phyloP scores from a whole-genome alignment of 1,139 yeast genomes.

The Wickerhamomyces sp. region DNA sequence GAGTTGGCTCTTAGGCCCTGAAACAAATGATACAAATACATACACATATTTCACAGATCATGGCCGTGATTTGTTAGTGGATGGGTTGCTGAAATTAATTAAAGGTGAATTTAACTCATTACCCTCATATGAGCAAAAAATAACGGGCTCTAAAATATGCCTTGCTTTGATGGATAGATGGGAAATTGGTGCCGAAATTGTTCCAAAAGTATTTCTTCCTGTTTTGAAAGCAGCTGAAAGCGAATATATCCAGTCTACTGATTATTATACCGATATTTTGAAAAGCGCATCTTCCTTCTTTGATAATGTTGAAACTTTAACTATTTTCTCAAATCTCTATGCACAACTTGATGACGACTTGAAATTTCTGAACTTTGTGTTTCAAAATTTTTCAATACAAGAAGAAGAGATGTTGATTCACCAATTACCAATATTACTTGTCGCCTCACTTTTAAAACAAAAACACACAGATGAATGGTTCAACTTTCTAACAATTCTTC shows the following conservation, averaged over 20 bases:
- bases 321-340: constrained; percentile 68
- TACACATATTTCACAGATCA: constrained; percentile 53
- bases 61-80: constrained; percentile 47
- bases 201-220: constrained; percentile 68
- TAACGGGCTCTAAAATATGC: constrained; percentile 58
- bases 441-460: constrained; percentile 37
- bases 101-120: constrained; percentile 29
- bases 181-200: constrained; percentile 79
- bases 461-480: constrained; percentile 27
- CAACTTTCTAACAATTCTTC: constrained; percentile 34
- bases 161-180: constrained; percentile 82
- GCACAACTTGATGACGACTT: constrained; percentile 31
- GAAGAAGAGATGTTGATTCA: constrained; percentile 83
- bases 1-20: constrained; percentile 88
- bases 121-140: constrained; percentile 28
- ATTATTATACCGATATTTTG: constrained; percentile 39
- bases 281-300: constrained; percentile 64
- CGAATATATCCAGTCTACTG: constrained; percentile 15
- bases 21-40: constrained; percentile 11
- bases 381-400: constrained; percentile 62
- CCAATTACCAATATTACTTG: constrained; percentile 69
- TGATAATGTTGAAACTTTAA: constrained; percentile 77
- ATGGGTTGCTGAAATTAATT: constrained; percentile 51
- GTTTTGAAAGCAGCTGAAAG: constrained; percentile 40
- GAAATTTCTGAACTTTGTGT: constrained; percentile 51